These are phyloP conservation scores for Phytophthora pinifolia DNA, from an alignment of 352 stramenopile genomes.

Conservation along the genomic window DNA sequence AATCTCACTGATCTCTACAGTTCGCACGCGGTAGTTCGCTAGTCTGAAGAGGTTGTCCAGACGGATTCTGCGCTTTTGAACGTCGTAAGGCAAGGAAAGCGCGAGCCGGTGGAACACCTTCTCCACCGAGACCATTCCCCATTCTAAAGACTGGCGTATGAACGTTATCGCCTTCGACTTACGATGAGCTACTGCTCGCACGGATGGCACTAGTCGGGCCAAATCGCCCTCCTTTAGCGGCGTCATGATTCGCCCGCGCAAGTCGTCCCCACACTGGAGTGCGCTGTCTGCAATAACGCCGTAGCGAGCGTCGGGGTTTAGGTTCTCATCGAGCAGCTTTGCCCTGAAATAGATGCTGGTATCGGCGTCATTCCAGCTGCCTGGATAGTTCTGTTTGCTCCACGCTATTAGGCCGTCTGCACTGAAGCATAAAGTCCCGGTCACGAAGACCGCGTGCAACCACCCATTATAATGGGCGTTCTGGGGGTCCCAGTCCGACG, in stretches of 20 bases:
- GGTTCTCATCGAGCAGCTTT: slow-evolving; percentile 1
- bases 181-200: neutral
- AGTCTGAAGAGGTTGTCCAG: neutral
- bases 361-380: slow-evolving; percentile 20
- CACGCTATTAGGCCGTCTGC: slow-evolving; percentile 16
- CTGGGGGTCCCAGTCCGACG: slow-evolving; percentile 2
- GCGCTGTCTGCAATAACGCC: too few species aligned
- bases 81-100: too few species aligned
- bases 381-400: slow-evolving; percentile 14
- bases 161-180: neutral
- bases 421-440: slow-evolving; percentile 15
- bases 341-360: slow-evolving; percentile 1
- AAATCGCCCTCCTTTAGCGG: slow-evolving; percentile 10
- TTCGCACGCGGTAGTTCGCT: neutral
- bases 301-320: slow-evolving; percentile 1
- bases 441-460: slow-evolving; percentile 20
- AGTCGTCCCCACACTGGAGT: too few species aligned
- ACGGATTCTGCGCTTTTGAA: neutral
- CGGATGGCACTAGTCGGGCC: neutral
- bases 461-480: slow-evolving; percentile 23
- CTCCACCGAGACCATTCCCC: slow-evolving; percentile 7
- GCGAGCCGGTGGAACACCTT: slow-evolving; percentile 1
- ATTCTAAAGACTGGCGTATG: neutral
- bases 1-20: slow-evolving; percentile 1
- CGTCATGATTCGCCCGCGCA: slow-evolving; percentile 1